Percentiles rank a stretch among this genome's conserved stretches.
Conservation (phyloP, 1,284 basidiomycete species). For the Cryptococcus wingfieldii region DNA sequence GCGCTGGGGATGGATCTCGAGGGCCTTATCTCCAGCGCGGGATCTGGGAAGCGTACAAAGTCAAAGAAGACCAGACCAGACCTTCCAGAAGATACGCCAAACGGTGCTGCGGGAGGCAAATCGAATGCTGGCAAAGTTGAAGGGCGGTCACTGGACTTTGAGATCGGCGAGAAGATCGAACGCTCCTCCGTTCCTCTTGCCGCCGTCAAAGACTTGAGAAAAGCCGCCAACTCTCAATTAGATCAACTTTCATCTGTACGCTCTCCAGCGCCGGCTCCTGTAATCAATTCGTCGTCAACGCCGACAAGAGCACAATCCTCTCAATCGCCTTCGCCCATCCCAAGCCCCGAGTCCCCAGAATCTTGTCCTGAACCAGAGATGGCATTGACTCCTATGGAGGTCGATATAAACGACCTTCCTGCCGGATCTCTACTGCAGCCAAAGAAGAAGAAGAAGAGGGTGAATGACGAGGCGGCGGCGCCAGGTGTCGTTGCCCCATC, state of each 20-base stretch:
- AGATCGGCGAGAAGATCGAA: constrained; percentile 13
- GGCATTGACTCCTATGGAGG: too few relatives aligned
- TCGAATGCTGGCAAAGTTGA: background rate
- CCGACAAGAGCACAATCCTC: background rate
- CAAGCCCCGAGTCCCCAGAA: background rate
- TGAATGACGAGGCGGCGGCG: background rate
- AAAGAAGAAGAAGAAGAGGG: background rate
- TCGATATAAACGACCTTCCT: too few relatives aligned
- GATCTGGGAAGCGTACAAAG: background rate
- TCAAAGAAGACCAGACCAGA: background rate
- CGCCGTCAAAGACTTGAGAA: background rate
- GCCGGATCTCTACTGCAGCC: background rate
- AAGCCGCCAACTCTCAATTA: too few relatives aligned
- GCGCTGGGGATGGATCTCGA: constrained; percentile 4
- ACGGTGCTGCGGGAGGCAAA: background rate
- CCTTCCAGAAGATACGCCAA: background rate
- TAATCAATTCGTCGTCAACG: background rate
- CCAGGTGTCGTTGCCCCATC: background rate
- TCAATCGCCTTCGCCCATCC: background rate
- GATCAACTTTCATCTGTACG: too few relatives aligned
- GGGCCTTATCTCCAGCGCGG: background rate
- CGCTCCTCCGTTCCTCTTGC: background rate
- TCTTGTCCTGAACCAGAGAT: background rate
- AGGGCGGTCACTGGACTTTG: constrained; percentile 1
- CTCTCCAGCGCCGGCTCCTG: background rate